Percentiles rank a stretch among this genome's conserved stretches.
Conservation (phyloP, 352 stramenopile genomes). For the Pythium brachiatum region DNA sequence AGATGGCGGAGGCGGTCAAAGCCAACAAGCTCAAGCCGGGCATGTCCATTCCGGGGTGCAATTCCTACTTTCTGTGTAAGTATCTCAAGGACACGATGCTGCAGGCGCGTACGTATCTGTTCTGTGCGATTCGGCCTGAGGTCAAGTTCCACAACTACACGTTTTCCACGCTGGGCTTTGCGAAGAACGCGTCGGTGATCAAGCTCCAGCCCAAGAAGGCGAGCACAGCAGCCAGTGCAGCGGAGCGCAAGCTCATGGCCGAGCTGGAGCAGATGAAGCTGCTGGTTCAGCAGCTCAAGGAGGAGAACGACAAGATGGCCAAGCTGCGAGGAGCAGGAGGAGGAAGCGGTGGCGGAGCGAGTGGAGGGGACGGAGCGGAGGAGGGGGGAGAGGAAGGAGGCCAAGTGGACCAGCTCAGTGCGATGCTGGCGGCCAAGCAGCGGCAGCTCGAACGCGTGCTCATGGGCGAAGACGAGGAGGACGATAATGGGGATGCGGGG, state of each 20-base stretch:
- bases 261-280: slow-evolving; percentile 94
- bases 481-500: slow-evolving; percentile 16
- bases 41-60: slow-evolving; percentile 91
- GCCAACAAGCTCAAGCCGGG: slow-evolving; percentile 94
- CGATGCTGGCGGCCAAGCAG: slow-evolving; percentile 70
- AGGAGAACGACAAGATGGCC: slow-evolving; percentile 79
- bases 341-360: slow-evolving; percentile 12
- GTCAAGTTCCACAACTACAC: slow-evolving; percentile 93
- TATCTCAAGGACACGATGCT: slow-evolving; percentile 97
- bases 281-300: slow-evolving; percentile 77
- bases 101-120: slow-evolving; percentile 91
- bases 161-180: slow-evolving; percentile 93
- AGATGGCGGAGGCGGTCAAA: slow-evolving; percentile 94
- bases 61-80: slow-evolving; percentile 95
- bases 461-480: slow-evolving; percentile 40
- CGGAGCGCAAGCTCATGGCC: slow-evolving; percentile 92
- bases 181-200: slow-evolving; percentile 93
- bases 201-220: slow-evolving; percentile 96
- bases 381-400: slow-evolving; percentile 29
- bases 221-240: slow-evolving; percentile 82
- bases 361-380: slow-evolving; percentile 29
- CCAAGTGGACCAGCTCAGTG: slow-evolving; percentile 61
- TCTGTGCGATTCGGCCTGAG: slow-evolving; percentile 92
- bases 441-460: slow-evolving; percentile 70
- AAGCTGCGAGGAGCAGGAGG: slow-evolving; percentile 41